These are phyloP conservation scores for Clarkia xantiana DNA, from an alignment of 345 rosid species.

Conservation along the genomic window DNA sequence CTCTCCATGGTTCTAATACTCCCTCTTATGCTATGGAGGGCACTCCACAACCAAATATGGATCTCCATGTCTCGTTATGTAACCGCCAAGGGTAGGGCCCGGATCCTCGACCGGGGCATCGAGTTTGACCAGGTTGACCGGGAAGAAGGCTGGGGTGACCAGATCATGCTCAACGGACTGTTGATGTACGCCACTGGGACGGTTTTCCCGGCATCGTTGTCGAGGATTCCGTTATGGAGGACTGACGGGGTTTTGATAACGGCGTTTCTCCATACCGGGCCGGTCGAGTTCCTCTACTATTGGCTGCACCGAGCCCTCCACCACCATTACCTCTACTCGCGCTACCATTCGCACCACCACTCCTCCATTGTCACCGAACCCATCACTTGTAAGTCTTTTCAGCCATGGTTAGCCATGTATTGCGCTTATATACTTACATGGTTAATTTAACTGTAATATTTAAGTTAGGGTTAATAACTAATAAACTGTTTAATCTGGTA, in stretches of 20 bases:
- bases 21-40: slow-evolving; percentile 37
- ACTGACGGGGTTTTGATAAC: slow-evolving; percentile 34
- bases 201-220: slow-evolving; percentile 11
- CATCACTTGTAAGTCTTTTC: slow-evolving; percentile 37
- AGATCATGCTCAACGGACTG: slow-evolving; percentile 43
- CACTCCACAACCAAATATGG: slow-evolving; percentile 58
- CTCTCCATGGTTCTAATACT: slow-evolving; percentile 16
- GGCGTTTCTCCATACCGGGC: slow-evolving; percentile 47
- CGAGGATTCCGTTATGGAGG: slow-evolving; percentile 48
- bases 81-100: slow-evolving; percentile 40
- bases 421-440: background rate
- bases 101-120: slow-evolving; percentile 50
- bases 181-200: slow-evolving; percentile 18
- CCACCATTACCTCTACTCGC: slow-evolving; percentile 71
- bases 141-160: slow-evolving; percentile 64
- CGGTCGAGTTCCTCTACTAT: slow-evolving; percentile 67
- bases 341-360: slow-evolving; percentile 91
- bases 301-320: slow-evolving; percentile 76
- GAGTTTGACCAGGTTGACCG: slow-evolving; percentile 76
- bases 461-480: no score
- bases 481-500: no score
- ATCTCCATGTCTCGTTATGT: slow-evolving; percentile 45
- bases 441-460: background rate
- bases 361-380: slow-evolving; percentile 80
- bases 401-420: background rate